A percentile compares a stretch with the other conserved stretches of the same genome.
phyloP scores from a whole-genome alignment of 768 basidiomycete species.

The Boletus rufocinnamomeus region DNA sequence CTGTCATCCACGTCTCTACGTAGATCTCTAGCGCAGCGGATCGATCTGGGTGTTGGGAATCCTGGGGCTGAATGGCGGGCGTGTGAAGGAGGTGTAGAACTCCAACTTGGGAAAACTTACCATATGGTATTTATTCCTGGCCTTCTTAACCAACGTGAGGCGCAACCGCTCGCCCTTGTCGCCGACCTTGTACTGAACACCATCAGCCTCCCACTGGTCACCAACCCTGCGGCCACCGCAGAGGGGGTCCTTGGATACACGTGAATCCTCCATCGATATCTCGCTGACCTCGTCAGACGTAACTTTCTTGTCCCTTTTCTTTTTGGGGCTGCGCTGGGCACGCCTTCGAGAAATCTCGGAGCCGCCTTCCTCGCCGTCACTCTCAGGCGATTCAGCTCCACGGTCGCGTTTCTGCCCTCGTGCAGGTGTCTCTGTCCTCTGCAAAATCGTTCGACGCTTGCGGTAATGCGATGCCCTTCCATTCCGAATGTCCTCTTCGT shows the following conservation, averaged over 20 bases:
- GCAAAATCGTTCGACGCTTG: conserved; percentile 58
- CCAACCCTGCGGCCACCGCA: conserved; percentile 63
- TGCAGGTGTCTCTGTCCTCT: conserved; percentile 46
- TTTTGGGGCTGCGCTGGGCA: conserved; percentile 36
- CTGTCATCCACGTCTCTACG: conserved; percentile 79
- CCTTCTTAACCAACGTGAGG: conserved; percentile 70
- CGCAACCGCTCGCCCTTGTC: conserved; percentile 68
- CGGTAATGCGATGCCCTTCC: conserved; percentile 48
- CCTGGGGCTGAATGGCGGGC: conserved; percentile 57
- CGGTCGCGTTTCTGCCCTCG: conserved; percentile 72
- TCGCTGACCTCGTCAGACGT: conserved; percentile 45
- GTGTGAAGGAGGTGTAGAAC: conserved; percentile 12
- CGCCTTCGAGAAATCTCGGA: conserved; percentile 14
- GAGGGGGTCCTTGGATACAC: conserved; percentile 49
- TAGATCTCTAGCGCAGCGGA: conserved; percentile 67
- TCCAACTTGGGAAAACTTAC: conserved; percentile 41
- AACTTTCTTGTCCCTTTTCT: conserved; percentile 56
- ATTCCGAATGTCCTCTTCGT: conserved; percentile 41
- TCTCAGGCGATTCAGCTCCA: conserved; percentile 49
- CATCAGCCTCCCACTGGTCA: conserved; percentile 77
- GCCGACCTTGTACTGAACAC: conserved; percentile 70
- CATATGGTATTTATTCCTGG: conserved; percentile 71
- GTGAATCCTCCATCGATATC: conserved; percentile 50
- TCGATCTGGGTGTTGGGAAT: conserved; percentile 78
- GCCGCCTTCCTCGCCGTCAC: conserved; percentile 23